Evolutionary conservation across 2,329 filamentous ascomycete genomes (phyloP).

Genomic region (Fusarium chlamydosporum): DNA sequence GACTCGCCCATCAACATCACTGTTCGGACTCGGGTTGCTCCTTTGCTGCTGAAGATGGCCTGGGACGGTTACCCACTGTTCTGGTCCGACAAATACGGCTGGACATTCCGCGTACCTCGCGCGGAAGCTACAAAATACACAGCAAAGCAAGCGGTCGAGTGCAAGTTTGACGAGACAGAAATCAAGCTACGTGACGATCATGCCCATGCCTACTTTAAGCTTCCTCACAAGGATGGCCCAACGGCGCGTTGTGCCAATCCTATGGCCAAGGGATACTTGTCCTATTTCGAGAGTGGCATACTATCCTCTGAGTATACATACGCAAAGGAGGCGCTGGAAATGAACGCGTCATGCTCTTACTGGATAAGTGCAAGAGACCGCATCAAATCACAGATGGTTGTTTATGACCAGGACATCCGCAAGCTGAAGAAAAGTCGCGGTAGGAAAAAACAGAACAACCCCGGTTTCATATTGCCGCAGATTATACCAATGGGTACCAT

Average conservation of each 20-base stretch:
- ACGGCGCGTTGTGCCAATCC: constrained; percentile 86
- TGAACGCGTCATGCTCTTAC: constrained; percentile 99
- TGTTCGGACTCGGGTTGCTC: constrained; percentile 89
- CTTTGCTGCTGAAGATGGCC: constrained; percentile 82
- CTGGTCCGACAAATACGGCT: constrained; percentile 94
- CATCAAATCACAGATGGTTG: constrained; percentile 95
- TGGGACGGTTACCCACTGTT: constrained; percentile 93
- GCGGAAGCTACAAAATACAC: constrained; percentile 74
- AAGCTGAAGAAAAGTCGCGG: constrained; percentile 12
- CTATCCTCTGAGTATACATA: constrained; percentile 90
- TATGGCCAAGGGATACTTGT: constrained; percentile 89
- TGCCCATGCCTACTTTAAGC: constrained; percentile 83
- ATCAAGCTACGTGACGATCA: constrained; percentile 74
- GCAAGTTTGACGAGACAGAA: constrained; percentile 85
- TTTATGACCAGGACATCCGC: constrained; percentile 78
- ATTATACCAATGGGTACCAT: constrained; percentile 99
- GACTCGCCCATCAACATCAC: constrained; percentile 80
- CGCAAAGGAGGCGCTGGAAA: constrained; percentile 94
- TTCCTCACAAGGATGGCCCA: constrained; percentile 96
- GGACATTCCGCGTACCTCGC: constrained; percentile 85
- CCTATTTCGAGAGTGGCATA: constrained; percentile 91
- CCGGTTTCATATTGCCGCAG: constrained; percentile 91
- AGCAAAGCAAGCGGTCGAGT: constrained; percentile 78
- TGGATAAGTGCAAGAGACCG: constrained; percentile 97
- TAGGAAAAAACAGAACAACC: constrained; percentile 39